Percentiles rank a stretch among this genome's conserved stretches.
phyloP scores from a whole-genome alignment of 495 filamentous ascomycete genomes.

The Penicillium ochrochloron region DNA sequence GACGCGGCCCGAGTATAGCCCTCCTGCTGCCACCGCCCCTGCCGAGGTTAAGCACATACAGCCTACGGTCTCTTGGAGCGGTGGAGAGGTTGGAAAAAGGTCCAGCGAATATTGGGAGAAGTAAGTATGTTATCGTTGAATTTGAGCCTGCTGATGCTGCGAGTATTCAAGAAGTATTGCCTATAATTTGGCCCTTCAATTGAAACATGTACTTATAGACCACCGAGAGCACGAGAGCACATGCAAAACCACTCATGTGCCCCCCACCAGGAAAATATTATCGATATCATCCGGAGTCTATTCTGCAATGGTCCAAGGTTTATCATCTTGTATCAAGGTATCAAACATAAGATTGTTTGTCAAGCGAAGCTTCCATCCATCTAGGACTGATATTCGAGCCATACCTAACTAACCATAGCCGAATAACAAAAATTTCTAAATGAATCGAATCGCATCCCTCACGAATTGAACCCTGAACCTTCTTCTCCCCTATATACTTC shows the following conservation, averaged over 20 bases:
- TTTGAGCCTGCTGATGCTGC: background rate
- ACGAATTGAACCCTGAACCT: too few species aligned
- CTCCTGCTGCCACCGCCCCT: conserved; percentile 32
- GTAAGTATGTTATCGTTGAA: too few species aligned
- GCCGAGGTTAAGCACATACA: conserved; percentile 43
- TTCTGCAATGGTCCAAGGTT: too few species aligned
- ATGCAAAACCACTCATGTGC: conserved; percentile 4
- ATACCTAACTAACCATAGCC: too few species aligned
- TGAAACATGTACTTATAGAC: background rate
- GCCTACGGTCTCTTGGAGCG: conserved; percentile 18
- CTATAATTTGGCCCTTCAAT: background rate
- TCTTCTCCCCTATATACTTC: too few species aligned
- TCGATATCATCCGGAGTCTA: background rate
- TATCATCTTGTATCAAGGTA: too few species aligned
- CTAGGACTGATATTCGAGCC: too few species aligned
- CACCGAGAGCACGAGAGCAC: background rate
- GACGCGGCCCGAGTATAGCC: conserved; percentile 47
- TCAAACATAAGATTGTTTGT: too few species aligned
- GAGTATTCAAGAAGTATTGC: background rate
- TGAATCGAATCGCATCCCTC: too few species aligned
- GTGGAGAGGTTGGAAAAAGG: background rate
- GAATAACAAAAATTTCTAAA: too few species aligned
- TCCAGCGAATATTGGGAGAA: background rate
- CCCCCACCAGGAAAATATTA: background rate
- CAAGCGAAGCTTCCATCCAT: too few species aligned